These are phyloP conservation scores for Talaromyces nanjingensis DNA, from an alignment of 495 filamentous ascomycete species.

Conservation along the genomic window DNA sequence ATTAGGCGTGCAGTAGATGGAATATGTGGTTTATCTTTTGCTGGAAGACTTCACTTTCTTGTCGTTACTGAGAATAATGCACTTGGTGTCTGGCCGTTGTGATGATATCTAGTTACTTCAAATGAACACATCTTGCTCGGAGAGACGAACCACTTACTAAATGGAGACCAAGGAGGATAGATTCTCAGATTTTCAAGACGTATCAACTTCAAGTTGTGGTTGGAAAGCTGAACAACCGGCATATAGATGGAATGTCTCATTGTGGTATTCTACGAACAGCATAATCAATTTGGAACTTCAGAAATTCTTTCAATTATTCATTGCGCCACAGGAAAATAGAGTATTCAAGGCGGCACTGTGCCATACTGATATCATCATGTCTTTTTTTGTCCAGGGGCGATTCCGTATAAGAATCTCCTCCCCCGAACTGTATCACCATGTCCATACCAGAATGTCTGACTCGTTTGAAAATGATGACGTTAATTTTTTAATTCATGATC, in stretches of 20 bases:
- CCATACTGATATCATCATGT: constrained; percentile 32
- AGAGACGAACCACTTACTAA: neutral
- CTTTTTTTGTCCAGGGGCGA: constrained; percentile 36
- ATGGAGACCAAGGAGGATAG: neutral
- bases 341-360: constrained; percentile 23
- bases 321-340: constrained; percentile 38
- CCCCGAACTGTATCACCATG: constrained; percentile 21
- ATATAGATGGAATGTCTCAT: neutral
- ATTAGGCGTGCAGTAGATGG: neutral
- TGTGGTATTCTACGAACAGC: constrained; percentile 29
- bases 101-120: neutral
- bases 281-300: constrained; percentile 7
- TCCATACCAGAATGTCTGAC: constrained; percentile 29
- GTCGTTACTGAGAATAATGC: neutral
- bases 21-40: neutral
- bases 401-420: constrained; percentile 32
- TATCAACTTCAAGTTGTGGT: neutral
- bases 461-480: constrained; percentile 18
- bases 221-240: neutral
- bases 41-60: neutral
- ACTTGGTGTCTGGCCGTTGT: neutral
- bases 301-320: constrained; percentile 39
- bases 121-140: neutral
- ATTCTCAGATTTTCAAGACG: neutral
- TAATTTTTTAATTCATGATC: constrained; percentile 19